Base-by-base conservation (phyloP, 2,329 filamentous ascomycete species). In the Coniochaeta prunicola region DNA sequence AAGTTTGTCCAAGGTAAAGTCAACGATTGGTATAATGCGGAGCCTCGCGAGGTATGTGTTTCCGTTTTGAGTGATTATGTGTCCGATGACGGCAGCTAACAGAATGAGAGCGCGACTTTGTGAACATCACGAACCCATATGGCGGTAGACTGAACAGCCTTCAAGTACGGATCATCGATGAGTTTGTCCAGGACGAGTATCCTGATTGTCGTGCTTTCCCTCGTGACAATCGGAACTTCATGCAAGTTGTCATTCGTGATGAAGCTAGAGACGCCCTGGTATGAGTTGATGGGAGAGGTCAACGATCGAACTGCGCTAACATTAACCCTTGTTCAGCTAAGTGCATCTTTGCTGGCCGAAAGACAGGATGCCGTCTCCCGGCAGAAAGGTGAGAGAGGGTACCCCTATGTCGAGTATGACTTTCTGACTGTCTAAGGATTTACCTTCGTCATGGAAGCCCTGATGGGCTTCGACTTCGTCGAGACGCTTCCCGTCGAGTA, bases 371-470 rank as follows among this genome's bases (percentile, higher is more conserved):
- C 64, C 2, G 21, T 69, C 1, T 9, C n/a, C 1, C 56, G 33
- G 7, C 68, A 69, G 53, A 63, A 53, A 28, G 67, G 60, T 61
- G 17, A 56, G 56, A 57, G 17, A 1, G 28, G 4, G 38, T 59
- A 19, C 4, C 53, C 2, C 31, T 56, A 28, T 34, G 17, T 21
- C 12, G 30, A 19, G 7, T 54, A 10, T 42, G 17, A 12, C 10
- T 10, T n/a, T 36, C 31, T 31, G 24, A 54, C 3, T 6, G n/a
- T 30, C 53, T 33, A 12, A 60, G 59, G 56, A 28, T 61, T 71
- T 19, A 65, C 70, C 24, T 64, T 70, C 26, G 48, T 74, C 15
- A 64, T 73, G n/a, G 72, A 73, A 48, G 70, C 71, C 33, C 61
- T 74, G 17, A 59, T 65, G 2, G 70, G 71, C 2, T 64, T 64